Evolutionary conservation across 1,139 yeast species (phyloP).

Genomic region (Saccharomycopsis hybrid): DNA sequence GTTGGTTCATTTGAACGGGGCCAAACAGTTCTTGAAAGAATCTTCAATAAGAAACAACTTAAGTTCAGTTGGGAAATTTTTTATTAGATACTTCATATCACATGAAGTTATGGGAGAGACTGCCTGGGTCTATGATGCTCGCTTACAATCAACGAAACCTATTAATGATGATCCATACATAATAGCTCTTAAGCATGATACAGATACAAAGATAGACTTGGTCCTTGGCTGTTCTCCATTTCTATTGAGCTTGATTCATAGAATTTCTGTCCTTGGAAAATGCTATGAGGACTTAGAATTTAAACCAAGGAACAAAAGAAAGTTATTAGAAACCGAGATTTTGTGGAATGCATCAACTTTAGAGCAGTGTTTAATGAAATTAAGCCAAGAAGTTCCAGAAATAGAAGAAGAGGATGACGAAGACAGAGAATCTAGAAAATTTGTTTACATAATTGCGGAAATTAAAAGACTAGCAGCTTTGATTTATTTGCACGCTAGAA

Average conservation of each 20-base stretch:
- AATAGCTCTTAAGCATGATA: conserved; percentile 29
- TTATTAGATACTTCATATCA: conserved; percentile 32
- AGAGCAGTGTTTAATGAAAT: conserved; percentile 24
- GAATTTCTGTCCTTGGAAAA: conserved; percentile 33
- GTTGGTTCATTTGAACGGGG: conserved; percentile 33
- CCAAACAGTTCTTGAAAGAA: conserved; percentile 31
- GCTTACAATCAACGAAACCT: conserved; percentile 13
- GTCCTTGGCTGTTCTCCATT: conserved; percentile 36
- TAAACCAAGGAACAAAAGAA: conserved; percentile 23
- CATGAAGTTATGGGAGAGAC: conserved; percentile 40
- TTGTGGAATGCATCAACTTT: conserved; percentile 25
- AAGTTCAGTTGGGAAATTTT: conserved; percentile 30
- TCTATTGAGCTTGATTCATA: conserved; percentile 31
- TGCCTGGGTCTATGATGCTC: conserved; percentile 28
- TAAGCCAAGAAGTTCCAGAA: conserved; percentile 27
- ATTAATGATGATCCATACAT: too few relatives aligned
- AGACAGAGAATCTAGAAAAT: conserved; percentile 15
- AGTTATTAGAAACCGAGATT: conserved; percentile 25
- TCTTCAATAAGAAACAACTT: conserved; percentile 24
- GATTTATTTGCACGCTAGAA: conserved; percentile 32
- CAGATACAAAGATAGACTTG: conserved; percentile 32
- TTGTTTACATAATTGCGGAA: conserved; percentile 30
- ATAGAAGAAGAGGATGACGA: too few relatives aligned
- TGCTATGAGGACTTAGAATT: conserved; percentile 31
- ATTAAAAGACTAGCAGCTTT: conserved; percentile 33